These are phyloP conservation scores for Picea glauca DNA, from an alignment of 75 land plant genomes.

Conservation along the genomic window DNA sequence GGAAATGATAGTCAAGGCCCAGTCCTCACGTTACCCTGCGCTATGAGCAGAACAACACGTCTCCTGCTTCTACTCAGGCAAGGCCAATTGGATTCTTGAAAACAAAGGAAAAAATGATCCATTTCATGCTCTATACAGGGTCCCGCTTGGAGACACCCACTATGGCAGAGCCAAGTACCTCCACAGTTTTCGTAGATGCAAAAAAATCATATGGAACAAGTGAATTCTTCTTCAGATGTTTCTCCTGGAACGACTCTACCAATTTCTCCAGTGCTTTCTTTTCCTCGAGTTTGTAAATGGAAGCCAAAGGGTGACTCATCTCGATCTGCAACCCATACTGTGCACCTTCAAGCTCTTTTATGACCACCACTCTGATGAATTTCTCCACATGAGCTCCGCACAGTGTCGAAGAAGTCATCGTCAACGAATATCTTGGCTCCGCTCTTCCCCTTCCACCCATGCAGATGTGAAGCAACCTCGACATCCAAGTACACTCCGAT, in stretches of 20 bases:
- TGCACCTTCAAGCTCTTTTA: conserved; percentile 86
- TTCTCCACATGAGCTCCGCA: conserved; percentile 62
- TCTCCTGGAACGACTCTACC: conserved; percentile 68
- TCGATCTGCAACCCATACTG: conserved; percentile 77
- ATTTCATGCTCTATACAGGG: too few species aligned
- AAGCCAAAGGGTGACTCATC: conserved; percentile 79
- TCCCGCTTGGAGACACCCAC: too few species aligned
- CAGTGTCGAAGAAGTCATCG: conserved; percentile 60
- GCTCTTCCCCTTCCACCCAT: conserved; percentile 69
- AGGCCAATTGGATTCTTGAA: too few species aligned
- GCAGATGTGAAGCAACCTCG: conserved; percentile 27
- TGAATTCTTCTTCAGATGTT: conserved; percentile 58
- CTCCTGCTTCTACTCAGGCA: too few species aligned
- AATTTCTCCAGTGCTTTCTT: conserved; percentile 68
- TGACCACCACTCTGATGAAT: conserved; percentile 59
- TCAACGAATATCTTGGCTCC: conserved; percentile 50
- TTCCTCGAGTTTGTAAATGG: conserved; percentile 78
- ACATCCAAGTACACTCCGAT: conserved; percentile 74
- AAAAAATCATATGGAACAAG: conserved; percentile 60
- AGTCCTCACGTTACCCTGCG: too few species aligned
- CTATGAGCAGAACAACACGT: too few species aligned
- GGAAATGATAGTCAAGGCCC: too few species aligned
- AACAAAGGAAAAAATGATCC: too few species aligned
- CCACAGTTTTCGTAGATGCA: conserved; percentile 24
- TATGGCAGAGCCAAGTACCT: conserved; percentile 19